Percentiles rank a stretch among this genome's conserved stretches.
phyloP scores from a whole-genome alignment of 805 yeast genomes.

The Starmerella sp. region DNA sequence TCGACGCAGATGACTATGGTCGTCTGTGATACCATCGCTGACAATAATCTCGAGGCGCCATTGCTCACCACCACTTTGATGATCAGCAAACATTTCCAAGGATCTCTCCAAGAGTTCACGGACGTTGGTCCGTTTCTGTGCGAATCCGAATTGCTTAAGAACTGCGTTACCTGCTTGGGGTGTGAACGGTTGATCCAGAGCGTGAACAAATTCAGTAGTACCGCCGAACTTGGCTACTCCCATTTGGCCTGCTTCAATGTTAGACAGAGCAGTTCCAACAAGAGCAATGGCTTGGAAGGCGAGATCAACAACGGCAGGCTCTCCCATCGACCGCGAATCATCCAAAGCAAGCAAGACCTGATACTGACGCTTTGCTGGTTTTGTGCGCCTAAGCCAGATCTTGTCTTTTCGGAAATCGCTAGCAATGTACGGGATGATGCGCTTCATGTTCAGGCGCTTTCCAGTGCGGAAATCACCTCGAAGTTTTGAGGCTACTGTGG shows the following conservation, averaged over 20 bases:
- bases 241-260: slow-evolving; percentile 86
- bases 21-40: slow-evolving; percentile 96
- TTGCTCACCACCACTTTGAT: slow-evolving; percentile 40
- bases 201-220: slow-evolving; percentile 70
- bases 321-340: slow-evolving; percentile 96
- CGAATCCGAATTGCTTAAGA: slow-evolving; percentile 82
- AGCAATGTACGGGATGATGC: slow-evolving; percentile 95
- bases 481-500: slow-evolving; percentile 89
- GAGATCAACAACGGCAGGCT: slow-evolving; percentile 74
- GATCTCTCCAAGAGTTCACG: slow-evolving; percentile 61
- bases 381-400: slow-evolving; percentile 94
- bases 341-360: slow-evolving; percentile 97
- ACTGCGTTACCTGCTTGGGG: slow-evolving; percentile 72
- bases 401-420: slow-evolving; percentile 94
- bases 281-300: slow-evolving; percentile 92
- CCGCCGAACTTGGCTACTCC: slow-evolving; percentile 88
- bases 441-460: slow-evolving; percentile 90
- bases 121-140: slow-evolving; percentile 78
- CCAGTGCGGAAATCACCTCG: slow-evolving; percentile 96
- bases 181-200: slow-evolving; percentile 75
- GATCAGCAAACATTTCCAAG: slow-evolving; percentile 57
- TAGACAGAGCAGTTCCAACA: slow-evolving; percentile 87
- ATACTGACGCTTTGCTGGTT: slow-evolving; percentile 93
- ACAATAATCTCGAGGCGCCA: slow-evolving; percentile 91
- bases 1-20: slow-evolving; percentile 70